These are phyloP conservation scores for Dichotomocladium elegans DNA, from an alignment of 371 early-diverging fungal species.

Conservation along the genomic window DNA sequence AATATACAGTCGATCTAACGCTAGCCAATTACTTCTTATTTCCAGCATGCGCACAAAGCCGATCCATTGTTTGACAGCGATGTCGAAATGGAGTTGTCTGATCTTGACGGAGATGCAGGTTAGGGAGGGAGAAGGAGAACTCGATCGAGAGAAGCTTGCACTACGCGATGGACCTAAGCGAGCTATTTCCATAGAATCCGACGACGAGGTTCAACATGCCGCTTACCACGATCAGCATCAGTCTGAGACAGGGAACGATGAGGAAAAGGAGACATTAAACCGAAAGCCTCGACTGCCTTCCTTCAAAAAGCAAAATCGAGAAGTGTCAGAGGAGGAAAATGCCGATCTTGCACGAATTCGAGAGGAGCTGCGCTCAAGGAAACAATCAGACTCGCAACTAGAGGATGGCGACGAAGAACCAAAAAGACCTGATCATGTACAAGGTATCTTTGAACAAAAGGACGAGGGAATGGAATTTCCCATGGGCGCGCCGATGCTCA, in stretches of 20 bases:
- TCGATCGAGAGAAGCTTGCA: not conserved
- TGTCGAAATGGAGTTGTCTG: conserved; percentile 34
- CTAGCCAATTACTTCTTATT: too few relatives aligned
- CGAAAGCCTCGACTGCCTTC: conserved; percentile 28
- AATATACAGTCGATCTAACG: too few relatives aligned
- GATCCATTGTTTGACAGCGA: conserved; percentile 10
- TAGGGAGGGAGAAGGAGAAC: too few relatives aligned
- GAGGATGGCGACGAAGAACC: conserved; percentile 2
- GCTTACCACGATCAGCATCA: conserved; percentile 1
- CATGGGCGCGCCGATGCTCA: too few relatives aligned
- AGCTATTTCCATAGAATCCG: not conserved
- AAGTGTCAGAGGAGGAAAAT: conserved; percentile 28
- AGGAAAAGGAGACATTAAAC: not conserved
- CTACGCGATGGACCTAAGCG: not conserved
- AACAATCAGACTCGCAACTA: conserved; percentile 5
- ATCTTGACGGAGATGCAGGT: conserved; percentile 46
- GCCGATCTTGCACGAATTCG: conserved; percentile 31
- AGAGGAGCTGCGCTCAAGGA: conserved; percentile 27
- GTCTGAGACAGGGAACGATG: conserved; percentile 9
- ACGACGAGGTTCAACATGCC: conserved; percentile 5
- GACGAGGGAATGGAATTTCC: too few relatives aligned
- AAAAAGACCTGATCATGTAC: not conserved
- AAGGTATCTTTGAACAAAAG: too few relatives aligned
- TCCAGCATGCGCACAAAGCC: not conserved
- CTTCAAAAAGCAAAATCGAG: conserved; percentile 34